phyloP scores from a whole-genome alignment of 1,139 yeast species.

The Ogataea hybrid region DNA sequence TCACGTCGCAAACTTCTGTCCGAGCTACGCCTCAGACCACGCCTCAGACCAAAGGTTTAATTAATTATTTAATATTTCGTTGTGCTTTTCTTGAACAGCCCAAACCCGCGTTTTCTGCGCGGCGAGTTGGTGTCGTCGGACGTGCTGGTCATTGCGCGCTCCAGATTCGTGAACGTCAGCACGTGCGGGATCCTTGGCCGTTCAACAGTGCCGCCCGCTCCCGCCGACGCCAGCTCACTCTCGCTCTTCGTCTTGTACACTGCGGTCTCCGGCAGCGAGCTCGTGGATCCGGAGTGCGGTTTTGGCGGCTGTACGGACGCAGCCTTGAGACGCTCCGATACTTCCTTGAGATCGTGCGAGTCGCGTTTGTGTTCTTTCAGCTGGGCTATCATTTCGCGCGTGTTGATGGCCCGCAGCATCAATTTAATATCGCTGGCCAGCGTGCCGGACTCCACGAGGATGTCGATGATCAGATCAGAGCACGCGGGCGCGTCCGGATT shows the following conservation, averaged over 20 bases:
- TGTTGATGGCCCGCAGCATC: constrained; percentile 60
- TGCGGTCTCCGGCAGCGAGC: background rate
- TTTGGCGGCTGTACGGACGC: background rate
- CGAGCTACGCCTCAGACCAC: background rate
- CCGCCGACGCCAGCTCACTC: constrained; percentile 1
- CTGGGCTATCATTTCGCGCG: constrained; percentile 52
- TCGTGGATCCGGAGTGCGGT: background rate
- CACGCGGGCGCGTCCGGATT: constrained; percentile 35
- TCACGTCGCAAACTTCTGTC: constrained; percentile 1
- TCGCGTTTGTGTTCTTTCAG: constrained; percentile 35
- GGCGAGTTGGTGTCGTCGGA: constrained; percentile 1
- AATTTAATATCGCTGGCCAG: constrained; percentile 62
- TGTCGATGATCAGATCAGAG: constrained; percentile 51
- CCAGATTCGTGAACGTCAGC: constrained; percentile 3
- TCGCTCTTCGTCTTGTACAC: constrained; percentile 2
- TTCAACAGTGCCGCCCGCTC: background rate
- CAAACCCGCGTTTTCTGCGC: constrained; percentile 3
- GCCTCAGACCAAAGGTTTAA: background rate
- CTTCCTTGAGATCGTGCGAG: background rate
- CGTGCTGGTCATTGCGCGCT: background rate
- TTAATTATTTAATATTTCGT: background rate
- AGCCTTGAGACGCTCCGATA: constrained; percentile 29
- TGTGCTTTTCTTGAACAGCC: constrained; percentile 3
- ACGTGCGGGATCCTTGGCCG: background rate
- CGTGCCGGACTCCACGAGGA: constrained; percentile 59